Evolutionary conservation across 2,329 filamentous ascomycete genomes (phyloP), one percentile per base, ranked within the genome.

Genomic region (Colletotrichum brevisporum): DNA sequence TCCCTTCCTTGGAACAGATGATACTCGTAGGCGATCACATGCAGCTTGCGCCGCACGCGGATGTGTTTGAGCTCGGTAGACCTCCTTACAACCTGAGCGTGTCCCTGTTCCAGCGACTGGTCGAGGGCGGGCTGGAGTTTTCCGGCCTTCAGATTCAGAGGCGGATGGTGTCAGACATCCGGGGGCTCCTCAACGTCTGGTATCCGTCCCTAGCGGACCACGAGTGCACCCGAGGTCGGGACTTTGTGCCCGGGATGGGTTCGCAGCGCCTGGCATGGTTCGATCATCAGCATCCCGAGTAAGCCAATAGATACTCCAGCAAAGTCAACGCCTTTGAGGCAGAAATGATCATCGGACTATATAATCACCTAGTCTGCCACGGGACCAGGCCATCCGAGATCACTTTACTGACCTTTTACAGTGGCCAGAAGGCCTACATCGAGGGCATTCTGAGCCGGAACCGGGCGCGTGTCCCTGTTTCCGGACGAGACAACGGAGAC

Each of bases 341-440:
- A 0, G 82, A 88, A 1, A 95, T 97, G 91, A 84, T 97, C 36
- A 87, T 90, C 0, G 85, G 85, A 0, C 92, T 97, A 72, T 90
- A 91, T 71, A 82, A 88, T 27, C 92, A 97, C 74, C 87, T 98
- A 0, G 77, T 91, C 1, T 81, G 89, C 67, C 95, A 95, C 71
- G 91, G 91, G 0, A 81, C 91, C 1, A 73, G 81, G 0, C 77
- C 86, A 0, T 77, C 81, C 0, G 84, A 91, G 6, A 94, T 97
- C 64, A 97, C 94, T 0, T 83, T 97, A 3, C 79, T 98, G 57
- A 95, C 94, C 0, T 97, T 96, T 76, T 98, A 97, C 83, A 94
- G 93, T 51, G 94, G 93, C 0, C 95, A 98, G 76, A 86, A 91
- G 52, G 92, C 91, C 72, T 80, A 85, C 2, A 84, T 97, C 2